A percentile compares a stretch with the other conserved stretches of the same genome.
These are phyloP conservation scores for Saccharomycopsis lassenensis DNA, from an alignment of 805 yeast genomes.

Conservation along the genomic window DNA sequence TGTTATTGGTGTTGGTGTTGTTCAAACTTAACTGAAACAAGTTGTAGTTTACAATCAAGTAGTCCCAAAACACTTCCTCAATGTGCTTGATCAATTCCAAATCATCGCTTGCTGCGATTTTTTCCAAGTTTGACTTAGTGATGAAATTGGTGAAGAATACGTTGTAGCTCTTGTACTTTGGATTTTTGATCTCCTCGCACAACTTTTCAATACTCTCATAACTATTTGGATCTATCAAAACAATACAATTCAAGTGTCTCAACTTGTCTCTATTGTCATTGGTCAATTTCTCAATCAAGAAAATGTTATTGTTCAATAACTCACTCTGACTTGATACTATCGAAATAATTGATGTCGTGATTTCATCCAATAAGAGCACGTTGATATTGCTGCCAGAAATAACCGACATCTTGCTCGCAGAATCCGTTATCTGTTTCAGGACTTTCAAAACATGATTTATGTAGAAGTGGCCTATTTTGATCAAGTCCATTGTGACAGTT, in stretches of 20 bases:
- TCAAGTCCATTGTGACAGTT: constrained; percentile 28
- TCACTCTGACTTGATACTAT: constrained; percentile 82
- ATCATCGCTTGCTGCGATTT: constrained; percentile 84
- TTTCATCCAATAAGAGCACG: constrained; percentile 68
- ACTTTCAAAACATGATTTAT: constrained; percentile 27
- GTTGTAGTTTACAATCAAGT: constrained; percentile 59
- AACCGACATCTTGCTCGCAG: constrained; percentile 1
- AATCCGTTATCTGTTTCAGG: constrained; percentile 19
- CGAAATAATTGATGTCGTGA: constrained; percentile 78
- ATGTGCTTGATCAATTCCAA: constrained; percentile 67
- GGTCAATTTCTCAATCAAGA: constrained; percentile 62
- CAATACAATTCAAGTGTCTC: constrained; percentile 73
- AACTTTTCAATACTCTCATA: constrained; percentile 52
- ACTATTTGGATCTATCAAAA: constrained; percentile 63
- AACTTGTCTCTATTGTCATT: constrained; percentile 52
- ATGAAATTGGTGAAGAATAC: constrained; percentile 69
- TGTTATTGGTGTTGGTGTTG: constrained; percentile 19
- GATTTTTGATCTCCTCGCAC: constrained; percentile 57
- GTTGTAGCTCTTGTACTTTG: constrained; percentile 72
- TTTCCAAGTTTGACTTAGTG: constrained; percentile 68
- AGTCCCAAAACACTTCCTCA: constrained; percentile 80
- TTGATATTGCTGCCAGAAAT: constrained; percentile 36
- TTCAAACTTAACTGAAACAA: constrained; percentile 30
- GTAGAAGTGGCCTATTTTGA: constrained; percentile 27
- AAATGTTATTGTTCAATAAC: constrained; percentile 72